Evolutionary conservation across 305 asterid genomes (phyloP), one percentile per base, ranked within the genome.

Genomic region (Galium porrigens): DNA sequence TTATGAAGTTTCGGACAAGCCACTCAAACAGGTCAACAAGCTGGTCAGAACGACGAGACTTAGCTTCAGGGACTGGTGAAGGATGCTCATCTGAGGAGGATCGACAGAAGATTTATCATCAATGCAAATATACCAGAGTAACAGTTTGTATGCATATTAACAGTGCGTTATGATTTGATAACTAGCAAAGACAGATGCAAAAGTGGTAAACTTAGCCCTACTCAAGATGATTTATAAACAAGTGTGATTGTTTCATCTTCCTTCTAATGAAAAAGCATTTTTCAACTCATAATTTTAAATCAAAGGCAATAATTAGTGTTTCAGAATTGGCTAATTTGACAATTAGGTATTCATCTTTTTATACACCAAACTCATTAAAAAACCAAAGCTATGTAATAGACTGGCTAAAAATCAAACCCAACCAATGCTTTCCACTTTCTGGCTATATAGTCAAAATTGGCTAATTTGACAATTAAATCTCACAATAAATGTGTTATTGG

Each of bases 1-100:
- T 70, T 42, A 73, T 73, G 68, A 87, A 84, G 69, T 71, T 77
- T 30, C 32, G 71, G 34, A 78, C 69, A 59, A 87, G 81, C 85
- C 87, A 84, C 72, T 79, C 82, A 17, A 86, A 79, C 51, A 92
- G 75, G 71, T 42, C 33, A 20, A 79, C 68, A 9, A 89, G 94
- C 66, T 72, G 65, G 51, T 76, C 77, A 32, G 71, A 44, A 55
- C 51, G 74, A 58, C 25, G 76, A 67, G 82, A 58, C 68, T 69
- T 73, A 54, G 66, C 61, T 32, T 63, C 64, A 67, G 68, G 61
- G 48, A 66, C 74, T 3, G 73, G 55, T 22, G 71, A 53, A 61
- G 64, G 79, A 59, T 68, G 67, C 30, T 72, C 83, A 70, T 77
- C 96, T 83, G 83, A 55, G 41, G 71, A 78, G 70, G 59, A 80